phyloP scores from a whole-genome alignment of 345 rosid species.

The Laguncularia racemosa region DNA sequence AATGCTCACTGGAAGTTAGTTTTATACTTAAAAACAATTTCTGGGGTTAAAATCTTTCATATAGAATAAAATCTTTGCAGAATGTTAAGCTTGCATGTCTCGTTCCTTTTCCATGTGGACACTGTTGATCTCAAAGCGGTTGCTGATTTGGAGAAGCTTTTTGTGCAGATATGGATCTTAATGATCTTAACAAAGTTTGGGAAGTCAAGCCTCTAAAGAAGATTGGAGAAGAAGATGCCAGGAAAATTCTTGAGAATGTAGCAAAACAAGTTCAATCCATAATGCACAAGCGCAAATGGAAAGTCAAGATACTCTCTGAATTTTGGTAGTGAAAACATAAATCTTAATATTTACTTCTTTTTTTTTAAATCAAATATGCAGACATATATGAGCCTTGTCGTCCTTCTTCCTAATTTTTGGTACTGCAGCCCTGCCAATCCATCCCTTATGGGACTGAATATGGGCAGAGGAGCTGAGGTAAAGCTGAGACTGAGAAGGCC shows the following conservation, averaged over 20 bases:
- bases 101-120: too few relatives aligned
- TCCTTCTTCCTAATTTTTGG: conserved; percentile 1
- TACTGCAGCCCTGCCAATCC: conserved; percentile 56
- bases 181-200: conserved; percentile 72
- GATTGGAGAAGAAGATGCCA: conserved; percentile 67
- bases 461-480: conserved; percentile 58
- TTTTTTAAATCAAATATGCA: neutral
- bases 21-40: too few relatives aligned
- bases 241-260: conserved; percentile 48
- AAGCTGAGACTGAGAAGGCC: conserved; percentile 73
- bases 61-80: too few relatives aligned
- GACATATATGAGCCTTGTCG: too few relatives aligned
- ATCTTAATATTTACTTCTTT: neutral
- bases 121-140: too few relatives aligned
- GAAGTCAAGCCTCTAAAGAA: conserved; percentile 66
- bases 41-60: too few relatives aligned
- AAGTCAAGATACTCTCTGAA: conserved; percentile 44
- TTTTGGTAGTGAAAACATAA: conserved; percentile 27
- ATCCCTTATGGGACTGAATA: conserved; percentile 68
- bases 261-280: conserved; percentile 65
- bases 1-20: too few relatives aligned
- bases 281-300: conserved; percentile 48
- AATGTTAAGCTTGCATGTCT: too few relatives aligned
- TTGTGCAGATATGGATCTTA: conserved; percentile 11
- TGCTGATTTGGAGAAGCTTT: too few relatives aligned